Evolutionary conservation across 306 rosid species (phyloP).

Genomic region (Glycyrrhiza uralensis): DNA sequence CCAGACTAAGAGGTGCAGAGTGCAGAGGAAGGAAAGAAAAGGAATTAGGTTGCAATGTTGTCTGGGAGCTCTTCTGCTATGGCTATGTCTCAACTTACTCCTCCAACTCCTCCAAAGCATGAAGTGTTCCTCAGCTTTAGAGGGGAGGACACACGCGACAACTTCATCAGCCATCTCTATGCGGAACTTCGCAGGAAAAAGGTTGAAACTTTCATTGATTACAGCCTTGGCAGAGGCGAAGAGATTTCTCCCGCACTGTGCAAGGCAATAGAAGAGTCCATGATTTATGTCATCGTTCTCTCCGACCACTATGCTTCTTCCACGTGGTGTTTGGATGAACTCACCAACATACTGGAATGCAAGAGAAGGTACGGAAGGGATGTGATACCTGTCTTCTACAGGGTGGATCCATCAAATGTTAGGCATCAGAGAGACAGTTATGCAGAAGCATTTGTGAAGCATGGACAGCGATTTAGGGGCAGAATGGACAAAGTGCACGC

Average conservation of each 20-base stretch:
- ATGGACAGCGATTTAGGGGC: not conserved
- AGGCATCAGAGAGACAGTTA: not conserved
- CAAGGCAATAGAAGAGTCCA: not conserved
- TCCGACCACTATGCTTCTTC: slow-evolving; percentile 22
- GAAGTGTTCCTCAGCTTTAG: slow-evolving; percentile 28
- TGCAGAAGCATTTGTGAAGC: not conserved
- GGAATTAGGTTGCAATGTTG: too few species aligned
- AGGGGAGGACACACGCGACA: slow-evolving; percentile 24
- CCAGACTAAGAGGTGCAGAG: too few species aligned
- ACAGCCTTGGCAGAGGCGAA: not conserved
- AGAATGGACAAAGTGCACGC: not conserved
- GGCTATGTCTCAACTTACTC: not conserved
- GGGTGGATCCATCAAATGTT: slow-evolving; percentile 15
- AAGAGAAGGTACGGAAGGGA: not conserved
- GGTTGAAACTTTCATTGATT: not conserved
- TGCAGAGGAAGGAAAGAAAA: too few species aligned
- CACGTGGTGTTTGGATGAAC: slow-evolving; percentile 27
- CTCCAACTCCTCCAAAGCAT: not conserved
- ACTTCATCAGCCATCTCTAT: slow-evolving; percentile 10
- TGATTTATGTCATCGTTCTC: slow-evolving; percentile 1
- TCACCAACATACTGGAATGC: slow-evolving; percentile 3
- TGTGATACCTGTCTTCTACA: slow-evolving; percentile 24
- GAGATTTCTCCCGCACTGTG: not conserved
- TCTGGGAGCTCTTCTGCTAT: not conserved
- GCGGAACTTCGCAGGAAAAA: not conserved